Conservation (phyloP, 352 stramenopile genomes). For the Pythium volutum region DNA sequence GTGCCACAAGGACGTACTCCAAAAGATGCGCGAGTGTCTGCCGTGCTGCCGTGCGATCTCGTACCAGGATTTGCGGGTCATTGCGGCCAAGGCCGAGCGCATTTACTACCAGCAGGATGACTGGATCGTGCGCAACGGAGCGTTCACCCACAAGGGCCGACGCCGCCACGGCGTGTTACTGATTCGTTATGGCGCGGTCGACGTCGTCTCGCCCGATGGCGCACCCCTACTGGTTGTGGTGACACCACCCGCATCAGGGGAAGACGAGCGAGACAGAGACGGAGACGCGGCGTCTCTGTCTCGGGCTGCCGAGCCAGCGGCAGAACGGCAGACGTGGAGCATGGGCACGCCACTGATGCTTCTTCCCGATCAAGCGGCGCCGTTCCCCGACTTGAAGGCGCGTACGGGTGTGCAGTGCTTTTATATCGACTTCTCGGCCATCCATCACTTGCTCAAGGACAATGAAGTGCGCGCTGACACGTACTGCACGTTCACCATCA, state of each 20-base stretch:
- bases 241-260: too few species aligned
- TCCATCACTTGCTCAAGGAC: constrained; percentile 17
- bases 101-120: constrained; percentile 42
- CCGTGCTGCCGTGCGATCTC: constrained; percentile 39
- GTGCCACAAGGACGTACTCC: constrained; percentile 46
- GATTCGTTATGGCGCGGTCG: constrained; percentile 20
- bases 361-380: not conserved
- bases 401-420: constrained; percentile 51
- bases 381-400: constrained; percentile 36
- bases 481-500: constrained; percentile 8
- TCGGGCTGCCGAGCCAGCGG: too few species aligned
- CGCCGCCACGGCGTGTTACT: constrained; percentile 18
- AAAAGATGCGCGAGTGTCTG: constrained; percentile 37
- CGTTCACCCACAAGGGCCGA: constrained; percentile 12
- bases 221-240: too few species aligned
- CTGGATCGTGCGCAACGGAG: constrained; percentile 40
- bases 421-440: constrained; percentile 44
- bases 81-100: constrained; percentile 41
- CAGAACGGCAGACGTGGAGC: constrained; percentile 10
- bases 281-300: not conserved
- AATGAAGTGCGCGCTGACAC: constrained; percentile 7
- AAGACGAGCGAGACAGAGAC: constrained; percentile 3
- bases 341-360: constrained; percentile 25
- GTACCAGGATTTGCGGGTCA: constrained; percentile 53
- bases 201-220: constrained; percentile 19